These are phyloP conservation scores for Phytopythium delawarense DNA, from an alignment of 352 stramenopile genomes.

Conservation along the genomic window DNA sequence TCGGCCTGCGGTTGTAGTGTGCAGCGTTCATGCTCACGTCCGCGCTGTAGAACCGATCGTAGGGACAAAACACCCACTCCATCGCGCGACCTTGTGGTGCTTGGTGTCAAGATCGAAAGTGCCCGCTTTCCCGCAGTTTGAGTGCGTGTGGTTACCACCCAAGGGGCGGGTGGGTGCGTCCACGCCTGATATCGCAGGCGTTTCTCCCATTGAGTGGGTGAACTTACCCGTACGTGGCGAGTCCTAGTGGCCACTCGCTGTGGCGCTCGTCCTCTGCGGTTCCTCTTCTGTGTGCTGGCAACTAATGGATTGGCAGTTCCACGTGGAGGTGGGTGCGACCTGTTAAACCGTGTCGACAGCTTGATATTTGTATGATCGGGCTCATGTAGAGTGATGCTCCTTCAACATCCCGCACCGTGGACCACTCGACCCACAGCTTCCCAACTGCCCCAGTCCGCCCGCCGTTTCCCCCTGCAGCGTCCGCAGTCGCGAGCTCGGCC, in stretches of 20 bases:
- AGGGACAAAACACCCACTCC: slow-evolving; percentile 6
- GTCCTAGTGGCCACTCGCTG: background rate
- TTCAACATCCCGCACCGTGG: background rate
- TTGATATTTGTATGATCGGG: background rate
- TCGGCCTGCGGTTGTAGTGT: background rate
- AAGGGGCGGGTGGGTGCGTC: background rate
- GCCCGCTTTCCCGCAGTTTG: background rate
- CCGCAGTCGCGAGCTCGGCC: background rate
- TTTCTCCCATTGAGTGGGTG: background rate
- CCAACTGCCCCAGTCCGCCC: too few species aligned
- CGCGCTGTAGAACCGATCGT: slow-evolving; percentile 1
- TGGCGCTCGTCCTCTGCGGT: background rate
- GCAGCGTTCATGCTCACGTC: background rate
- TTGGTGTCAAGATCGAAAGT: background rate
- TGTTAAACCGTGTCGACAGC: background rate
- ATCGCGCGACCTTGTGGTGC: background rate
- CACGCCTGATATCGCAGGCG: background rate
- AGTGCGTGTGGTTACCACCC: background rate
- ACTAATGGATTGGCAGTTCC: too few species aligned
- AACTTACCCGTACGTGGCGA: background rate
- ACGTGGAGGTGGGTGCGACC: too few species aligned
- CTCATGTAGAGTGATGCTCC: background rate
- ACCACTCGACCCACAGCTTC: too few species aligned
- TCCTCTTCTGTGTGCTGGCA: background rate
- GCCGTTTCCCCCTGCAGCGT: background rate